phyloP scores from a whole-genome alignment of 2,329 filamentous ascomycete species.

The Talaromyces sp. region DNA sequence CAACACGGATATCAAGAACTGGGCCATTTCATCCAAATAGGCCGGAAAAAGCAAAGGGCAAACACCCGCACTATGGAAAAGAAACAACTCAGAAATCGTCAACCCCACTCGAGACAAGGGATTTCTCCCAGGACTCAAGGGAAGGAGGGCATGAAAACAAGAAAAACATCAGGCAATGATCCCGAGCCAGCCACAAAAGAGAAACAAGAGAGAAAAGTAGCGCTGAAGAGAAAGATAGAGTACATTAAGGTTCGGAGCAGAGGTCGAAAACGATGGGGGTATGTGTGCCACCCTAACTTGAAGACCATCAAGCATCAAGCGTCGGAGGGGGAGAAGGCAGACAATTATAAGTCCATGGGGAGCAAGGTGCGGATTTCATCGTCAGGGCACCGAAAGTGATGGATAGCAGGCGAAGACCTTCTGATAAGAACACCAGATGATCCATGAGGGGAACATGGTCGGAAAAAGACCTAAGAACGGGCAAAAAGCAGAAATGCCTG shows the following conservation, averaged over 20 bases:
- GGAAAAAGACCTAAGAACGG: conserved; percentile 19
- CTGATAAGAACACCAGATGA: conserved; percentile 11
- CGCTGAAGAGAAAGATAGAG: conserved; percentile 32
- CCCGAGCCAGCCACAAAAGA: conserved; percentile 23
- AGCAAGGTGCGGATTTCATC: conserved; percentile 18
- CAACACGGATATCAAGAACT: conserved; percentile 41
- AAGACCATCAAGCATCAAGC: too few relatives aligned
- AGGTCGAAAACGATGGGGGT: conserved; percentile 17
- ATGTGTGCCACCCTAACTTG: conserved; percentile 4
- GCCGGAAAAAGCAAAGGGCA: conserved; percentile 14
- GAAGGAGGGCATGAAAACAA: conserved; percentile 10
- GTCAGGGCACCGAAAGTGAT: conserved; percentile 21
- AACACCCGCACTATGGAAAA: conserved; percentile 8
- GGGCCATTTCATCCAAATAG: conserved; percentile 16
- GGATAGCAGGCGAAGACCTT: conserved; percentile 4
- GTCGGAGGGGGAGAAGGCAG: not conserved
- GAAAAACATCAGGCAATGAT: conserved; percentile 16
- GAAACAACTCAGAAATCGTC: conserved; percentile 24
- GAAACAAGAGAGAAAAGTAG: not conserved
- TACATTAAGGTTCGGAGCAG: conserved; percentile 32
- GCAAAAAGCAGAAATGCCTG: conserved; percentile 18
- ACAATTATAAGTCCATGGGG: conserved; percentile 19
- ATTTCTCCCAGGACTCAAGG: conserved; percentile 11
- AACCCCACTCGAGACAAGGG: conserved; percentile 20
- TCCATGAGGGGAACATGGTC: conserved; percentile 16